Conservation (phyloP, 1,139 yeast genomes). For the Magnusiomyces ingens region DNA sequence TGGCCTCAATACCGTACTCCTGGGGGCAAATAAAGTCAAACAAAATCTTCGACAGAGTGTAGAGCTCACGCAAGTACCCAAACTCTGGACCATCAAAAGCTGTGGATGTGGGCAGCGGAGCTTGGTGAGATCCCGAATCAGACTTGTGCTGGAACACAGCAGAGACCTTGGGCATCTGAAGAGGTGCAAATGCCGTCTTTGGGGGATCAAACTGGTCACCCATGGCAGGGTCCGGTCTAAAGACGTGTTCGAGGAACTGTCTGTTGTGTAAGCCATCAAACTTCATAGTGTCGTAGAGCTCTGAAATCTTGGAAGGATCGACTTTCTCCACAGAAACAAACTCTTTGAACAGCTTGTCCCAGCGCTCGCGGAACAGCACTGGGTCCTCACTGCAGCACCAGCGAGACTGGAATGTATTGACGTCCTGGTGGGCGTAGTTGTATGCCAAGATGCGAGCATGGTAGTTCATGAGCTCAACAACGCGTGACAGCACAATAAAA, state of each 20-base stretch:
- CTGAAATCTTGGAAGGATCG: slow-evolving; percentile 95
- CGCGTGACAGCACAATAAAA: slow-evolving; percentile 83
- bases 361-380: slow-evolving; percentile 78
- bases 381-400: slow-evolving; percentile 99
- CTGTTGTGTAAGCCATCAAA: slow-evolving; percentile 96
- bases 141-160: neutral
- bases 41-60: slow-evolving; percentile 81
- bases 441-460: slow-evolving; percentile 79
- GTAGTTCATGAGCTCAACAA: slow-evolving; percentile 91
- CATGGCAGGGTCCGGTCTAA: slow-evolving; percentile 54
- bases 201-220: slow-evolving; percentile 24
- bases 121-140: neutral
- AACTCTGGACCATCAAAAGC: slow-evolving; percentile 76
- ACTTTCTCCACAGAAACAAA: slow-evolving; percentile 91
- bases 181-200: slow-evolving; percentile 18
- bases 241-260: slow-evolving; percentile 75
- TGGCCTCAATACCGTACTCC: slow-evolving; percentile 94
- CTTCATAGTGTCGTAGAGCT: slow-evolving; percentile 96
- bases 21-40: slow-evolving; percentile 98
- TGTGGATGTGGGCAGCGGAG: neutral
- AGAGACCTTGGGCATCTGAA: slow-evolving; percentile 3
- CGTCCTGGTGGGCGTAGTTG: slow-evolving; percentile 66
- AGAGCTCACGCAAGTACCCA: slow-evolving; percentile 78
- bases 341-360: slow-evolving; percentile 95
- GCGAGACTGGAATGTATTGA: slow-evolving; percentile 57